A percentile compares a stretch with the other conserved stretches of the same genome.
These are phyloP conservation scores for Purpureocillium lavendulum DNA, from an alignment of 2,329 filamentous ascomycete species.

Conservation along the genomic window DNA sequence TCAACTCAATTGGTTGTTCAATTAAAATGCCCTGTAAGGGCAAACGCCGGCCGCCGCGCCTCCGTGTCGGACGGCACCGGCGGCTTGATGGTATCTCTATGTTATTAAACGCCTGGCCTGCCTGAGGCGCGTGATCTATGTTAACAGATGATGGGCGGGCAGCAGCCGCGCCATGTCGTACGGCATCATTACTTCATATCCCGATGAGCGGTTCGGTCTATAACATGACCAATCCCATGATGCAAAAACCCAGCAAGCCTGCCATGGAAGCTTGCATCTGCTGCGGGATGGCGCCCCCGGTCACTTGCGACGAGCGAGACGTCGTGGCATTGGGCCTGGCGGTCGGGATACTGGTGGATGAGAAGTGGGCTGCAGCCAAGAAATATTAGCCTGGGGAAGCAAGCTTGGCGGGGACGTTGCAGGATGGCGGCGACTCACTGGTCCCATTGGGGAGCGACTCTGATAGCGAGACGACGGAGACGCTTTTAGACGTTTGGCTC, in stretches of 20 bases:
- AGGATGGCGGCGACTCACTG: not conserved
- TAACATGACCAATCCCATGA: constrained; percentile 25
- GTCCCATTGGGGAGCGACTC: not conserved
- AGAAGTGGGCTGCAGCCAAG: constrained; percentile 4
- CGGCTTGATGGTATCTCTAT: constrained; percentile 6
- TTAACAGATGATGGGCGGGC: not conserved
- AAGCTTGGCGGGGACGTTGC: not conserved
- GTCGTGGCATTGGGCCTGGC: constrained; percentile 16
- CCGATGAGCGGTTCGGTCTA: constrained; percentile 7
- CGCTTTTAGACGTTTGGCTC: not conserved
- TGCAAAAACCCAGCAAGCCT: constrained; percentile 27
- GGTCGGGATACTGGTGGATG: constrained; percentile 5
- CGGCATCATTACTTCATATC: constrained; percentile 6
- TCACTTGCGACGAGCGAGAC: constrained; percentile 16
- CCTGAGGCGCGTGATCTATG: constrained; percentile 6
- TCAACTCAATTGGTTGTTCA: not conserved
- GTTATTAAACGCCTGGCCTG: constrained; percentile 6
- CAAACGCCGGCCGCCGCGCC: not conserved
- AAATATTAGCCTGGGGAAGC: constrained; percentile 3
- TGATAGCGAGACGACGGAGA: not conserved
- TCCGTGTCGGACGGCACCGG: not conserved
- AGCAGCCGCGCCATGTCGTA: constrained; percentile 3
- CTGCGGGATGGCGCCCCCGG: constrained; percentile 22
- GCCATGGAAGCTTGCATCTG: constrained; percentile 24
- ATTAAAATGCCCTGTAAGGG: not conserved